Evolutionary conservation across 306 rosid species (phyloP).

Genomic region (Cajanus cajan): DNA sequence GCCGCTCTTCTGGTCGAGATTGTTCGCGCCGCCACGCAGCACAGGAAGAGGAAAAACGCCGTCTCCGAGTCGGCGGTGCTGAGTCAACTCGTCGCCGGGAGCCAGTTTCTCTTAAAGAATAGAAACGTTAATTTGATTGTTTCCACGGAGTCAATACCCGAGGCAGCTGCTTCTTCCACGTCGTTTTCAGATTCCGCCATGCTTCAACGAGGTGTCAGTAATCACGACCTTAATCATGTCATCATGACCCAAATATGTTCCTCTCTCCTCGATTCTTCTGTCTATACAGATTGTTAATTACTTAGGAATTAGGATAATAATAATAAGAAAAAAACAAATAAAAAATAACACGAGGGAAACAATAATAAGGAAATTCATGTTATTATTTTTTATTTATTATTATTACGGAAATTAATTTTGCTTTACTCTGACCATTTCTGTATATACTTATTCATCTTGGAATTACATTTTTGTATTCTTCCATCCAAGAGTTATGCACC

Average conservation of each 20-base stretch:
- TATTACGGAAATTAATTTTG: not conserved
- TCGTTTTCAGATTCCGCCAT: slow-evolving; percentile 40
- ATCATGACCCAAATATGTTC: slow-evolving; percentile 61
- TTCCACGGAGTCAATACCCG: slow-evolving; percentile 53
- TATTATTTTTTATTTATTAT: slow-evolving; percentile 20
- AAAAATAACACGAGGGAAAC: not conserved
- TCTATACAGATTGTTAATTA: slow-evolving; percentile 66
- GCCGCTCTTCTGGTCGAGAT: slow-evolving; percentile 51
- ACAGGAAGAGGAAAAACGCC: slow-evolving; percentile 49
- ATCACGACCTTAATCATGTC: slow-evolving; percentile 46
- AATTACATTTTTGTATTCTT: slow-evolving; percentile 41
- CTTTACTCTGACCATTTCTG: slow-evolving; percentile 30
- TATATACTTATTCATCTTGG: slow-evolving; percentile 50
- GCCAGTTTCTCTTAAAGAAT: slow-evolving; percentile 36
- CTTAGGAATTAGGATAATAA: slow-evolving; percentile 29
- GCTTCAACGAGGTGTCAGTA: slow-evolving; percentile 49
- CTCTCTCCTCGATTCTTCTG: slow-evolving; percentile 66
- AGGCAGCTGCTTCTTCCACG: slow-evolving; percentile 32
- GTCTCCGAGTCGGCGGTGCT: slow-evolving; percentile 58
- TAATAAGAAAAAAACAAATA: not conserved
- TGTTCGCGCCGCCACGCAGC: slow-evolving; percentile 57
- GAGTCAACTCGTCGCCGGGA: slow-evolving; percentile 57
- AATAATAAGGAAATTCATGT: not conserved
- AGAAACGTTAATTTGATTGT: slow-evolving; percentile 43
- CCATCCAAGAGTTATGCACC: not conserved